Base-by-base conservation (phyloP, 345 rosid species). In the Sapria himalayana region DNA sequence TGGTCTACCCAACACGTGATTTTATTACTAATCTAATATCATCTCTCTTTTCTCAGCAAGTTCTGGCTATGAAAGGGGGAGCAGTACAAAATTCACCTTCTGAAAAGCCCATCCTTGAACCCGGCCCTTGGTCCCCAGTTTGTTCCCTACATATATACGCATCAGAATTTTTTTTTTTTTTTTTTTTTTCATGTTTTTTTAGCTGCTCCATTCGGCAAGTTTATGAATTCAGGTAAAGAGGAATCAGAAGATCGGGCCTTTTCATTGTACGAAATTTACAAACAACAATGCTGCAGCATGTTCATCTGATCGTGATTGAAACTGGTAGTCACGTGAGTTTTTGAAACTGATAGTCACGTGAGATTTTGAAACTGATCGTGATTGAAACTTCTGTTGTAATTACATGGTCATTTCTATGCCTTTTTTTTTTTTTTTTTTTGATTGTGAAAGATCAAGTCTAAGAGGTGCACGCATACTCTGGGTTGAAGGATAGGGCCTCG, bases 51-150 rank as follows among this genome's bases (percentile, higher is more conserved):
- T 19, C 43, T 47, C 70, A 82, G 98, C 85, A 79, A 59, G 72
- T 89, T 40, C 65, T 79, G 47, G 61, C 76, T 22, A 68, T 39
- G 72, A 79, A 89, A 67, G 50, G 81, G 15, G 98, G 94, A 25
- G 80, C 80, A 1, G 98, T 82, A 23, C 91, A 74, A 56, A 61
- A 82, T 54, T 89, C 94, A 55, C 94, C 98, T 17, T 64, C 69
- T 9, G 91, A 79, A 47, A 76, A 74, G 62, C 25, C 73, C 58
- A 25, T 42, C 39, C 78, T 73, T 39, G 93, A 72, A 51, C 93
- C 77, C 16, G 55, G 92, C 69, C 94, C 93, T 13, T 89, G 91
- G 93, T 89, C 94, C 41, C 98, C 91, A 75, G 93, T 82, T 73
- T 41, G 57, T 9, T 38, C 43, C 29, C 57, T 23, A 5, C 25